These are phyloP conservation scores for Eutrema japonicum DNA, from an alignment of 345 rosid species.

Conservation along the genomic window DNA sequence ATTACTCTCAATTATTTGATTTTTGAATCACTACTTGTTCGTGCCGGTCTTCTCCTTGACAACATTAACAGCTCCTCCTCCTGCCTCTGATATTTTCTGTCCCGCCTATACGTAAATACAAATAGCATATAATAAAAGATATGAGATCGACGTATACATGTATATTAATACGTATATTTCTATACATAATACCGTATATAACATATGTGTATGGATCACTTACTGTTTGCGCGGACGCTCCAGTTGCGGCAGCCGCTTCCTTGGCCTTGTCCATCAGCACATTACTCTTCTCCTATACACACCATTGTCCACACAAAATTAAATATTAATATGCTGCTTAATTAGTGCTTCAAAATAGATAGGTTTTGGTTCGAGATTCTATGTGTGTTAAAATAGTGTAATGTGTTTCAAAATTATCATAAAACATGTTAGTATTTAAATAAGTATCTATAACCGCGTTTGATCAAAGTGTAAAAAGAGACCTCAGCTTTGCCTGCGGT, in stretches of 20 bases:
- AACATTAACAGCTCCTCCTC: constrained; percentile 65
- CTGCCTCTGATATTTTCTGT: constrained; percentile 51
- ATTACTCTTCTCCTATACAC: constrained; percentile 61
- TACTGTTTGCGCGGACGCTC: constrained; percentile 57
- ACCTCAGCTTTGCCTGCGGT: constrained; percentile 63
- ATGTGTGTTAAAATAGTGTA: too few species aligned
- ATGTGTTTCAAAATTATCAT: too few species aligned
- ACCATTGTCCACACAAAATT: constrained; percentile 3
- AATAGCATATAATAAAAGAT: neutral
- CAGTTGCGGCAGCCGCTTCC: constrained; percentile 57
- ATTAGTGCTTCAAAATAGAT: too few species aligned
- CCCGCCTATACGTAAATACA: constrained; percentile 52
- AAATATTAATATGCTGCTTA: neutral
- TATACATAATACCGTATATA: neutral
- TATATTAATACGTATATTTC: neutral
- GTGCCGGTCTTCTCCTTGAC: constrained; percentile 63
- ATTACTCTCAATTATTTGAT: neutral
- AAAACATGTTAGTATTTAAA: too few species aligned
- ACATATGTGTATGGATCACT: neutral
- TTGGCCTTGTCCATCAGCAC: constrained; percentile 54
- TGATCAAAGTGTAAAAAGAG: constrained; percentile 11
- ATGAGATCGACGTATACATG: neutral
- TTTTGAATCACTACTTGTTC: constrained; percentile 41
- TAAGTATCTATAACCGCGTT: neutral
- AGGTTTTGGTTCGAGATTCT: too few species aligned